Base-by-base conservation (phyloP, 345 rosid genomes). In the Noccaea caerulescens region DNA sequence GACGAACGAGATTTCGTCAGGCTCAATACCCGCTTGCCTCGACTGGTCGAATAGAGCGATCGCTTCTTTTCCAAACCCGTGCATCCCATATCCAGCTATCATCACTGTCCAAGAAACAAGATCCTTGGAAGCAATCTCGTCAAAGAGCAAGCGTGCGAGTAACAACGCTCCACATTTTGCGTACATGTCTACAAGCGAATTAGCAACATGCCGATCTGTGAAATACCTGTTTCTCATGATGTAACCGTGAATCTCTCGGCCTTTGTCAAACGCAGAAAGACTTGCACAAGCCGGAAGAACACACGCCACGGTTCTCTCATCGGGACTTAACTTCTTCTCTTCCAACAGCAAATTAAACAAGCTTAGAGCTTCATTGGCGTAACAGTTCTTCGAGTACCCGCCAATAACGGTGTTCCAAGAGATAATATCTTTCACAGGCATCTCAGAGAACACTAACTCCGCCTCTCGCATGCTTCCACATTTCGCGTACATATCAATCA, bases 81-180 rank as follows among this genome's bases (percentile, higher is more conserved):
- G 90, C 92, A 89, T 86, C 14, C 90, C 96, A 76, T 89, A 89
- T 42, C 92, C 96, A 75, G 92, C 84, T 37, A 85, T 85, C 89
- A 89, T 87, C 74, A 85, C 84, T 6, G 96, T 89, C 96, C 91
- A 87, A 4, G 89, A 82, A 41, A 87, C 76, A 49, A 87, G 73
- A 87, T 89, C 92, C 79, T 87, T 89, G 3, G 73, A 44, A 75
- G 72, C 76, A 76, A 85, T 82, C 47, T 57, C 74, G 46, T 84
- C 88, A 65, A 87, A 89, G 62, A 89, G 85, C 47, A 75, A 37
- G 33, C 71, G 77, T 2, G 89, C 86, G 32, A 84, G 85, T 37
- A 73, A 70, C 65, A 87, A 66, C 3, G 78, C 81, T 49, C 96
- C 96, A 69, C 92, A 85, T 72, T 85, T 87, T 6, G 78, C 80